phyloP scores from a whole-genome alignment of 805 yeast genomes.

The Maudiozyma serrabonitensis region DNA sequence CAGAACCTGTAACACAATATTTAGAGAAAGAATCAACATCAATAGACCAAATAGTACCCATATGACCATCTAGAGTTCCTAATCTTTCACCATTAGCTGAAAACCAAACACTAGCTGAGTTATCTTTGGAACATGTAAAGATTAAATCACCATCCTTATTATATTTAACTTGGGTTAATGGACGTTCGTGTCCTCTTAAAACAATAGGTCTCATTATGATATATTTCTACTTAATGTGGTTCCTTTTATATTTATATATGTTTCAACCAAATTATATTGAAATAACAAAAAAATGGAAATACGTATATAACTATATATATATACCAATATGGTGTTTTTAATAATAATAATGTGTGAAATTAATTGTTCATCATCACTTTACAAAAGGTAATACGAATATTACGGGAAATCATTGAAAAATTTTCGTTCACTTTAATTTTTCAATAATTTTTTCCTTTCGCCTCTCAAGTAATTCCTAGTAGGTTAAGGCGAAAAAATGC shows the following conservation, averaged over 20 bases:
- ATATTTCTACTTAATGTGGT: too few relatives aligned
- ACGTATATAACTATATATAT: too few relatives aligned
- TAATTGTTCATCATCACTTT: too few relatives aligned
- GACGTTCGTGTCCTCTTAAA: conserved; percentile 94
- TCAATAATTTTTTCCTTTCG: neutral
- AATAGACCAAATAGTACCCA: conserved; percentile 91
- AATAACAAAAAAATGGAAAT: too few relatives aligned
- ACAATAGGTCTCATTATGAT: conserved; percentile 51
- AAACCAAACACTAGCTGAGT: conserved; percentile 84
- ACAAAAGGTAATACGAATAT: too few relatives aligned
- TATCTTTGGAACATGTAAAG: conserved; percentile 87
- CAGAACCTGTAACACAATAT: conserved; percentile 77
- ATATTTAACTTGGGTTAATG: conserved; percentile 90
- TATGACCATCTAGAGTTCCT: conserved; percentile 84
- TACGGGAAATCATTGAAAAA: too few relatives aligned
- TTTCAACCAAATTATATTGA: too few relatives aligned
- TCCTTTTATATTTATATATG: neutral
- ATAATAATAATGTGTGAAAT: too few relatives aligned
- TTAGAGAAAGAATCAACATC: conserved; percentile 69
- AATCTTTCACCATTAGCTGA: conserved; percentile 92
- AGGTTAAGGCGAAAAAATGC: neutral
- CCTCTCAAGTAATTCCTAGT: neutral
- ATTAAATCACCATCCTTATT: conserved; percentile 92
- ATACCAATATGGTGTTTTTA: too few relatives aligned
- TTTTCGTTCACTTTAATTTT: too few relatives aligned